Conservation (phyloP, 345 rosid genomes). For the Citrus cavaleriei region DNA sequence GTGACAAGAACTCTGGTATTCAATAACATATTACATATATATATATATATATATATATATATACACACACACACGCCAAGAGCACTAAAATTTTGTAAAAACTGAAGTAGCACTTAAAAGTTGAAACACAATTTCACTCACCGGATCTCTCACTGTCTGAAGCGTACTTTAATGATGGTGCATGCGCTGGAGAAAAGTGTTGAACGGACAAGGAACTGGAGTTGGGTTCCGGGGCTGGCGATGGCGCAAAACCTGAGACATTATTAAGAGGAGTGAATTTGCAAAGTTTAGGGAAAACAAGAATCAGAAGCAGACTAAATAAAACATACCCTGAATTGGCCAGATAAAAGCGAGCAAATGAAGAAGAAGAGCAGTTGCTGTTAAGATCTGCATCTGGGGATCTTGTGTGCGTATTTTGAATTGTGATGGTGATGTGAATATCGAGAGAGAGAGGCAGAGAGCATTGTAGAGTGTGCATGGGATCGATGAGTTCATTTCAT, state of each 20-base stretch:
- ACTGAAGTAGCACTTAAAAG: too few relatives aligned
- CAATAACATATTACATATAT: too few relatives aligned
- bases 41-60: too few relatives aligned
- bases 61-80: too few relatives aligned
- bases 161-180: neutral
- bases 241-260: slow-evolving; percentile 24
- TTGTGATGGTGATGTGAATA: neutral
- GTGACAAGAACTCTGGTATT: too few relatives aligned
- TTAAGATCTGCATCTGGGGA: slow-evolving; percentile 19
- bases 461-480: neutral
- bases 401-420: neutral
- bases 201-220: neutral
- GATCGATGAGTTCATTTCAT: neutral
- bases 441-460: neutral
- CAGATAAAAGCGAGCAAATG: neutral
- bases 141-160: neutral
- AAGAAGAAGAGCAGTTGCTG: neutral
- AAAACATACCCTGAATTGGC: neutral
- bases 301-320: neutral
- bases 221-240: neutral
- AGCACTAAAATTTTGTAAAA: too few relatives aligned
- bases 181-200: slow-evolving; percentile 6
- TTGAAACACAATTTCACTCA: neutral
- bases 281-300: neutral
- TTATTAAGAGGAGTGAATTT: neutral